Evolutionary conservation across 768 basidiomycete genomes (phyloP).

Genomic region (Termitomyces sp.): DNA sequence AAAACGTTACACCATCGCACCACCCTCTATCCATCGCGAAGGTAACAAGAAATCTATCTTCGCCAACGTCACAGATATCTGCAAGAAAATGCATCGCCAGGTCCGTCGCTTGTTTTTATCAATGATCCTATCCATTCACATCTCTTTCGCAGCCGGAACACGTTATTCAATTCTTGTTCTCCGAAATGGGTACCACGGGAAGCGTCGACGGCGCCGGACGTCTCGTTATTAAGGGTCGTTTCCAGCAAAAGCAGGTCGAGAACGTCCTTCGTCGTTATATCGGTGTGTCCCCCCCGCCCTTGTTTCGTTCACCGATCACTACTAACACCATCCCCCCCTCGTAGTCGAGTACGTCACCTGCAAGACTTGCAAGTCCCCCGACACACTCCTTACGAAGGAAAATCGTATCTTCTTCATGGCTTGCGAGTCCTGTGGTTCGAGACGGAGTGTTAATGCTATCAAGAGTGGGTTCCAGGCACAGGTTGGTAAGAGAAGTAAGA

Average conservation of each 20-base stretch:
- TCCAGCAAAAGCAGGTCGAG: conserved; percentile 98
- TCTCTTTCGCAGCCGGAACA: conserved; percentile 73
- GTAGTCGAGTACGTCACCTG: conserved; percentile 97
- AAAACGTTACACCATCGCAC: conserved; percentile 96
- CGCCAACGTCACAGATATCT: conserved; percentile 95
- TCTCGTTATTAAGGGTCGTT: conserved; percentile 95
- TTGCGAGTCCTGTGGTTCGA: conserved; percentile 86
- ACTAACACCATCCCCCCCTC: not conserved
- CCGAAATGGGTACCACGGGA: conserved; percentile 98
- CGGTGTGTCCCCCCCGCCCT: conserved; percentile 50
- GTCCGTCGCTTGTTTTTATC: conserved; percentile 20
- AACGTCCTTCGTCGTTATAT: conserved; percentile 96
- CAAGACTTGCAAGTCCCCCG: conserved; percentile 99
- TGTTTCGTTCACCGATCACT: not conserved
- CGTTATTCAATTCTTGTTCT: conserved; percentile 94
- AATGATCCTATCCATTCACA: not conserved
- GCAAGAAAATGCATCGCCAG: conserved; percentile 95
- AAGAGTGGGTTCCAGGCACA: conserved; percentile 99
- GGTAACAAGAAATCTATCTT: conserved; percentile 98
- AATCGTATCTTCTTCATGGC: conserved; percentile 99
- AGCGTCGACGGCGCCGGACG: conserved; percentile 90
- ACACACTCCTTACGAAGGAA: conserved; percentile 95
- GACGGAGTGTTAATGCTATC: conserved; percentile 92
- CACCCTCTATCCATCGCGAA: conserved; percentile 91
- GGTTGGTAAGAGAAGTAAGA: conserved; percentile 83